Conservation (phyloP, 805 yeast genomes). For the Spencermartinsiella europaea region DNA sequence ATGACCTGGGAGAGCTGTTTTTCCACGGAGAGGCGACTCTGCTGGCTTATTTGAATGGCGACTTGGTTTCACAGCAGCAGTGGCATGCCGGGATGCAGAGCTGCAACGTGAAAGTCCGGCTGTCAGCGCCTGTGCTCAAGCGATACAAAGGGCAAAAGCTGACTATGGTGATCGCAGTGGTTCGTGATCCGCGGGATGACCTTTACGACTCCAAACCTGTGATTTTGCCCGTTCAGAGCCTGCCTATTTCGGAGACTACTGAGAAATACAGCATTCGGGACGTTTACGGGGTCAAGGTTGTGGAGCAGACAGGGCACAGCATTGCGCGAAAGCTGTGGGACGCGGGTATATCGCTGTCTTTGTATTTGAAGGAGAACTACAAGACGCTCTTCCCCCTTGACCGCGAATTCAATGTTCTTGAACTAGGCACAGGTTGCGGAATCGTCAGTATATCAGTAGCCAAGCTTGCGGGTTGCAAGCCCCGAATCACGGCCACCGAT, state of each 20-base stretch:
- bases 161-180: neutral
- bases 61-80: neutral
- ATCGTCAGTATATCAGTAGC: slow-evolving; percentile 33
- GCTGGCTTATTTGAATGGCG: slow-evolving; percentile 2
- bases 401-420: slow-evolving; percentile 26
- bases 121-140: neutral
- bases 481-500: slow-evolving; percentile 31
- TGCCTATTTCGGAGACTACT: neutral
- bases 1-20: slow-evolving; percentile 39
- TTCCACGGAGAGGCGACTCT: slow-evolving; percentile 32
- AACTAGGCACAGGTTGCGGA: slow-evolving; percentile 43
- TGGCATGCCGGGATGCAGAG: slow-evolving; percentile 18
- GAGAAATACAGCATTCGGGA: slow-evolving; percentile 1
- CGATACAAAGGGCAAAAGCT: neutral
- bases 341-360: slow-evolving; percentile 28
- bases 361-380: neutral
- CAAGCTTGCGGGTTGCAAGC: slow-evolving; percentile 19
- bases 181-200: slow-evolving; percentile 4
- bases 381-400: neutral
- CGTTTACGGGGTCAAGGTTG: slow-evolving; percentile 16
- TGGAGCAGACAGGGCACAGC: slow-evolving; percentile 38
- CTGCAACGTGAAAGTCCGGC: neutral
- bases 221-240: slow-evolving; percentile 11
- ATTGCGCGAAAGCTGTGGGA: slow-evolving; percentile 44
- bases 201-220: slow-evolving; percentile 6